phyloP scores from a whole-genome alignment of 345 rosid genomes.

The Erucastrum elatum region DNA sequence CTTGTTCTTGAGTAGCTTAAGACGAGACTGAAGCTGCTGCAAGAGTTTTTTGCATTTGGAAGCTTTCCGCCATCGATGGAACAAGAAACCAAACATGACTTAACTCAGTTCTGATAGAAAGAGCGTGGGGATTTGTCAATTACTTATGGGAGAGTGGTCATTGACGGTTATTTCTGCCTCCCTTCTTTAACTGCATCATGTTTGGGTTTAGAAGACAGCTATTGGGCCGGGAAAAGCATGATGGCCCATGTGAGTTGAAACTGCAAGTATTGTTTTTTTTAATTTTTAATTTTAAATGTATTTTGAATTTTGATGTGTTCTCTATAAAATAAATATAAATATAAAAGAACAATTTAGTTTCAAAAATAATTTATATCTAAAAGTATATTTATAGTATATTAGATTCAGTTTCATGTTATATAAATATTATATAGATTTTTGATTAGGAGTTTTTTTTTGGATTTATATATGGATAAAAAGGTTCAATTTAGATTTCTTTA shows the following conservation, averaged over 20 bases:
- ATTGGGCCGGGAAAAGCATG: background rate
- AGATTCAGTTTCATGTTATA: background rate
- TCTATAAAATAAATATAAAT: too few relatives aligned
- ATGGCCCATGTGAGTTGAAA: constrained; percentile 7
- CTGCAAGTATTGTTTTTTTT: background rate
- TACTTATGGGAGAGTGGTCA: constrained; percentile 19
- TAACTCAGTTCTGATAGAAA: constrained; percentile 6
- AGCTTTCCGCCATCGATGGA: constrained; percentile 76
- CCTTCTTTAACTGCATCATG: constrained; percentile 7
- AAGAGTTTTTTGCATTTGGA: constrained; percentile 72
- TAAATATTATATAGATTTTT: background rate
- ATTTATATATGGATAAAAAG: background rate
- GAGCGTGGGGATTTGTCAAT: constrained; percentile 11
- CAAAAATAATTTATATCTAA: background rate
- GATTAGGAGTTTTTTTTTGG: background rate
- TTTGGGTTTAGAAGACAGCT: background rate
- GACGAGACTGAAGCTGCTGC: constrained; percentile 58
- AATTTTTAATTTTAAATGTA: background rate
- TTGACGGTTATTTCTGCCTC: constrained; percentile 21
- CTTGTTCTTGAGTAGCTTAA: constrained; percentile 68
- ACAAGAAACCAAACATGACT: constrained; percentile 65
- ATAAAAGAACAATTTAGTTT: background rate
- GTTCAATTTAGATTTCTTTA: background rate
- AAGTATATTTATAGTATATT: too few relatives aligned
- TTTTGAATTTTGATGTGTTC: too few relatives aligned